phyloP scores from a whole-genome alignment of 2,329 filamentous ascomycete species.

The Colletotrichum sp. region DNA sequence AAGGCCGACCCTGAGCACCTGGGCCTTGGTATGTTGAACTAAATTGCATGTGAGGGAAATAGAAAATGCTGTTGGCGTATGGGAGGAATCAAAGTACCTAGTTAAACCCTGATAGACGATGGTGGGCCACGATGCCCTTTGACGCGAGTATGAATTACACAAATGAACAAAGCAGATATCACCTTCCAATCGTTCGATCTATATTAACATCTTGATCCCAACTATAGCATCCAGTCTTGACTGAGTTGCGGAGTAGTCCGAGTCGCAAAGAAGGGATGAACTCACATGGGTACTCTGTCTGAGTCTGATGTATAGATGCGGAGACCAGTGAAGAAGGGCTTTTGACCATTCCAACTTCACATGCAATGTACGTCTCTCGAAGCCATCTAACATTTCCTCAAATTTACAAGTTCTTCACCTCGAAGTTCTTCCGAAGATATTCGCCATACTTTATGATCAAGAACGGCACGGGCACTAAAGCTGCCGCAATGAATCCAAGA shows the following conservation, averaged over 20 bases:
- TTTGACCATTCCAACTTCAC: neutral
- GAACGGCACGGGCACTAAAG: slow-evolving; percentile 49
- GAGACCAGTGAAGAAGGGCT: neutral
- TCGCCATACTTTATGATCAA: slow-evolving; percentile 52
- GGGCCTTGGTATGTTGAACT: slow-evolving; percentile 53
- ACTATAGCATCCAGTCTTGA: neutral
- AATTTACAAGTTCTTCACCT: neutral
- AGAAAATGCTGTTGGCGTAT: slow-evolving; percentile 6
- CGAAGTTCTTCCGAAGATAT: slow-evolving; percentile 28
- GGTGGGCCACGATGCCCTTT: slow-evolving; percentile 1
- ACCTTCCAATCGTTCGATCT: neutral
- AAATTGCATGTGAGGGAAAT: neutral
- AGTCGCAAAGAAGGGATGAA: neutral
- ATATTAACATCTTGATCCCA: neutral
- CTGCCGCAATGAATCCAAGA: slow-evolving; percentile 45
- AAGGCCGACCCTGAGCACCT: slow-evolving; percentile 65
- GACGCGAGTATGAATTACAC: slow-evolving; percentile 17
- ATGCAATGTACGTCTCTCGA: neutral
- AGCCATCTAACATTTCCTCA: neutral
- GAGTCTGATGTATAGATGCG: neutral
- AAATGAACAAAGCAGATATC: slow-evolving; percentile 11
- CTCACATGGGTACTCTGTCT: neutral
- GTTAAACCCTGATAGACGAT: slow-evolving; percentile 20
- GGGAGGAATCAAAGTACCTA: slow-evolving; percentile 19
- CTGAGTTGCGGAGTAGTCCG: neutral